phyloP scores from a whole-genome alignment of 495 filamentous ascomycete genomes.

The Friedmanniomyces simplex region DNA sequence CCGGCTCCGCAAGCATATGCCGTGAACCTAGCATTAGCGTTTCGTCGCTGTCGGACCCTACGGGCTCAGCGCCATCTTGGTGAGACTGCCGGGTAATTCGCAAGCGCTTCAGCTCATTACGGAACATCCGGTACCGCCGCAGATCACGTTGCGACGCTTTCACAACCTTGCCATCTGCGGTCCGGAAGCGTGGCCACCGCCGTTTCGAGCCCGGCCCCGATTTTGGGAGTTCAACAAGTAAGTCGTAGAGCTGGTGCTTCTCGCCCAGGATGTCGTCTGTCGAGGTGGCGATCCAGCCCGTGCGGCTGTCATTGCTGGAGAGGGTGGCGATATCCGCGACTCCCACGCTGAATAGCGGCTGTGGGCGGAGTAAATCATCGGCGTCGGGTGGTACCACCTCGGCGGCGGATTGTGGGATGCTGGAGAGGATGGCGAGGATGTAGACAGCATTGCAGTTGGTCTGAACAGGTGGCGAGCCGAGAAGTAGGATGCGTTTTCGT shows the following conservation, averaged over 20 bases:
- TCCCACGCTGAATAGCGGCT: constrained; percentile 79
- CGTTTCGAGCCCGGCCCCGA: constrained; percentile 34
- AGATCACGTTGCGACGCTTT: constrained; percentile 88
- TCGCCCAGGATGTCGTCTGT: constrained; percentile 83
- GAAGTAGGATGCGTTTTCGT: constrained; percentile 78
- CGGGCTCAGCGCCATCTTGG: constrained; percentile 11
- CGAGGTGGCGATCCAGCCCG: constrained; percentile 76
- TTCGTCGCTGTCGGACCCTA: constrained; percentile 23
- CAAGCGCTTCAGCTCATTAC: constrained; percentile 50
- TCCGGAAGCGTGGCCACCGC: constrained; percentile 64
- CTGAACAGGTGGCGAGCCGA: constrained; percentile 75
- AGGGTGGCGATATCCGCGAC: constrained; percentile 84
- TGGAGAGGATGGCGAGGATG: constrained; percentile 80
- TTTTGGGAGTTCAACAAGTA: constrained; percentile 64
- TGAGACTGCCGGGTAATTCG: constrained; percentile 22
- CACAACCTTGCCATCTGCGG: constrained; percentile 48
- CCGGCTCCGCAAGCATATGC: background rate
- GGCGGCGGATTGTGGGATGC: constrained; percentile 54
- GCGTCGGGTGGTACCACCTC: constrained; percentile 51
- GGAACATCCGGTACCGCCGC: constrained; percentile 62
- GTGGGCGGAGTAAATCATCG: constrained; percentile 51
- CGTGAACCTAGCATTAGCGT: constrained; percentile 3
- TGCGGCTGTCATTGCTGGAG: constrained; percentile 41
- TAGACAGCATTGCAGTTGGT: constrained; percentile 74
- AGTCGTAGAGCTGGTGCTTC: constrained; percentile 78